Conservation (phyloP, 306 rosid species). For the Myrica gale region DNA sequence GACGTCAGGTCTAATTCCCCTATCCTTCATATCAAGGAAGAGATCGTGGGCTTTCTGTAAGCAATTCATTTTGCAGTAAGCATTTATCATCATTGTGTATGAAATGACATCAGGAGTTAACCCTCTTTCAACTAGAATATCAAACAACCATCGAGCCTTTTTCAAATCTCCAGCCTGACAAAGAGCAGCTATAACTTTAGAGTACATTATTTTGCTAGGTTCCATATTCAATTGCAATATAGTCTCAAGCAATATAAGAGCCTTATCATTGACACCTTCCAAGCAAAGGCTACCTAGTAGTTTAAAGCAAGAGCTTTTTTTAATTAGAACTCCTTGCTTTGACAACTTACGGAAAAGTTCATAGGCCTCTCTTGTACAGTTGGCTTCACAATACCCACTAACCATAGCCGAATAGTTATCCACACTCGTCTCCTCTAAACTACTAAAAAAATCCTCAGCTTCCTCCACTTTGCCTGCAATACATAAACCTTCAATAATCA, state of each 20-base stretch:
- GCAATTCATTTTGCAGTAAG: constrained; percentile 58
- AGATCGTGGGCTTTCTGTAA: constrained; percentile 58
- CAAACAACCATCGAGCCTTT: constrained; percentile 47
- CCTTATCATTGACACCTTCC: constrained; percentile 38
- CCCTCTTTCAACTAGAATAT: constrained; percentile 41
- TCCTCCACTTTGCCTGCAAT: constrained; percentile 53
- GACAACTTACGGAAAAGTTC: constrained; percentile 47
- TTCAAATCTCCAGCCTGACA: constrained; percentile 52
- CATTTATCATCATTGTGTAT: constrained; percentile 71
- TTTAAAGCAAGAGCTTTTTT: constrained; percentile 42
- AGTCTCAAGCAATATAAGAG: constrained; percentile 38
- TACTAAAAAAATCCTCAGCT: constrained; percentile 51
- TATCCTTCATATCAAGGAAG: constrained; percentile 62
- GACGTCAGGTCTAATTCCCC: constrained; percentile 67
- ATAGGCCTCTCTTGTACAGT: constrained; percentile 41
- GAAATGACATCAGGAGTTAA: constrained; percentile 57
- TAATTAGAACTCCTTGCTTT: constrained; percentile 40
- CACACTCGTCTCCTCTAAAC: constrained; percentile 49
- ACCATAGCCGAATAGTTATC: constrained; percentile 66
- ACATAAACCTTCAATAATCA: constrained; percentile 72
- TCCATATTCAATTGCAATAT: constrained; percentile 50
- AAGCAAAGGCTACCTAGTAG: constrained; percentile 54
- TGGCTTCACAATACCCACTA: constrained; percentile 68
- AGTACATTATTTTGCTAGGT: constrained; percentile 47
- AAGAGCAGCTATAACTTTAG: constrained; percentile 57